These are phyloP conservation scores for Lactarius trivialis DNA, from an alignment of 768 basidiomycete species.

Conservation along the genomic window DNA sequence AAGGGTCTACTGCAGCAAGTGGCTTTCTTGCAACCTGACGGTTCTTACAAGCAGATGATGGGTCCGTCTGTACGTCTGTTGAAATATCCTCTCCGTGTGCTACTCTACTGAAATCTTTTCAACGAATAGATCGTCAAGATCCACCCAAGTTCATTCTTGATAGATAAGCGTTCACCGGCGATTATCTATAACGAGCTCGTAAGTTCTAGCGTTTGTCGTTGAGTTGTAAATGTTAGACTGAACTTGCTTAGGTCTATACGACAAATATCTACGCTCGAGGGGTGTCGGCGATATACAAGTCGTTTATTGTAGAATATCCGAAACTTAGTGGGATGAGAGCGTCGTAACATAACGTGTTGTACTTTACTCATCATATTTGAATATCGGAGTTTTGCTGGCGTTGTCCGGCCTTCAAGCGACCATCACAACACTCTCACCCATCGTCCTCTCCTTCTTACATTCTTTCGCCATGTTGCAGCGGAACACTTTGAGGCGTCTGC, in stretches of 20 bases:
- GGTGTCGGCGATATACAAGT: conserved; percentile 75
- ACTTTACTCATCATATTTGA: neutral
- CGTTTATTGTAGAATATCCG: conserved; percentile 34
- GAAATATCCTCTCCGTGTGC: neutral
- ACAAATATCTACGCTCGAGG: conserved; percentile 84
- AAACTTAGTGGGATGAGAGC: conserved; percentile 10
- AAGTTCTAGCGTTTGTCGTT: conserved; percentile 28
- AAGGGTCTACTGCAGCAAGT: conserved; percentile 77
- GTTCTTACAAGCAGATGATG: conserved; percentile 78
- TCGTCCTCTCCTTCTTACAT: neutral
- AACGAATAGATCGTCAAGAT: conserved; percentile 67
- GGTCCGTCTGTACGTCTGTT: conserved; percentile 51
- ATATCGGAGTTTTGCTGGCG: conserved; percentile 1
- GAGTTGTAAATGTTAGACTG: conserved; percentile 2
- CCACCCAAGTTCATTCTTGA: conserved; percentile 80
- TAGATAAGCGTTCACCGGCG: conserved; percentile 74
- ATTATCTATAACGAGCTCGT: conserved; percentile 95
- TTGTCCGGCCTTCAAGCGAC: too few relatives aligned
- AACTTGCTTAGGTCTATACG: conserved; percentile 55
- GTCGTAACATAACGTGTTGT: neutral
- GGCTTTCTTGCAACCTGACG: conserved; percentile 80
- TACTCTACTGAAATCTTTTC: conserved; percentile 25
- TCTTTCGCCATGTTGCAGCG: conserved; percentile 33
- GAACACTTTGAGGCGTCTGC: conserved; percentile 34
- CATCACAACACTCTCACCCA: conserved; percentile 3